phyloP scores from a whole-genome alignment of 2,329 filamentous ascomycete species.

The Aurifilum marmelostoma region DNA sequence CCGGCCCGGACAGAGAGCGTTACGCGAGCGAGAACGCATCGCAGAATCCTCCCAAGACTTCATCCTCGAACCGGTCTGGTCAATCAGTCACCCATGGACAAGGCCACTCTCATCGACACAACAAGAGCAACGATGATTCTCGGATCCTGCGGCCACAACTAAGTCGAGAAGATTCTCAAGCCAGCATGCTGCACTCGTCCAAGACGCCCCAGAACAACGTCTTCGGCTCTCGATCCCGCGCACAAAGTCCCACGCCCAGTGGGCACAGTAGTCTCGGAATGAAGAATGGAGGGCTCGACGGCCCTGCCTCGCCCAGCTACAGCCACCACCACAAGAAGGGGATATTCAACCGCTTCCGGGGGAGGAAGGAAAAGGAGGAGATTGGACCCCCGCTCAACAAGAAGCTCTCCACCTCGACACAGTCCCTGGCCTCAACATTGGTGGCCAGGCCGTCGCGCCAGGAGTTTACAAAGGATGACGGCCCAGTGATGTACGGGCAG shows the following conservation, averaged over 20 bases:
- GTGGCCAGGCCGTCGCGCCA: conserved; percentile 49
- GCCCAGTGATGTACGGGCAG: conserved; percentile 29
- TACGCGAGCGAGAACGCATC: conserved; percentile 56
- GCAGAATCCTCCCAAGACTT: conserved; percentile 60
- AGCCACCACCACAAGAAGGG: conserved; percentile 51
- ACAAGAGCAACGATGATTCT: conserved; percentile 69
- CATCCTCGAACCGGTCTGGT: conserved; percentile 63
- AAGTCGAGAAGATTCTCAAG: conserved; percentile 74
- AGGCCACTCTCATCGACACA: conserved; percentile 68
- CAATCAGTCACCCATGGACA: conserved; percentile 67
- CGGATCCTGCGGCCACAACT: conserved; percentile 70
- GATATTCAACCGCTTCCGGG: conserved; percentile 53
- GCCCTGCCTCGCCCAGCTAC: conserved; percentile 62
- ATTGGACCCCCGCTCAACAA: conserved; percentile 47
- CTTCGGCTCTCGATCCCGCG: conserved; percentile 59
- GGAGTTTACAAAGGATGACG: conserved; percentile 47
- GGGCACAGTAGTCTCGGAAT: conserved; percentile 54
- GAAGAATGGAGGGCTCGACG: conserved; percentile 53
- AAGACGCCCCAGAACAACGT: conserved; percentile 51
- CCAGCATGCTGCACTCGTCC: conserved; percentile 47
- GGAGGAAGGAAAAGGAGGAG: conserved; percentile 59
- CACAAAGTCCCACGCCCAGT: conserved; percentile 83
- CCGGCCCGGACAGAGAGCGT: conserved; percentile 70
- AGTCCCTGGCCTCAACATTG: conserved; percentile 49
- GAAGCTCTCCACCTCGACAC: conserved; percentile 55